A percentile compares a stretch with the other conserved stretches of the same genome.
These are phyloP conservation scores for Penicillium sclerotigenum DNA, from an alignment of 2,329 filamentous ascomycete species.

Conservation along the genomic window DNA sequence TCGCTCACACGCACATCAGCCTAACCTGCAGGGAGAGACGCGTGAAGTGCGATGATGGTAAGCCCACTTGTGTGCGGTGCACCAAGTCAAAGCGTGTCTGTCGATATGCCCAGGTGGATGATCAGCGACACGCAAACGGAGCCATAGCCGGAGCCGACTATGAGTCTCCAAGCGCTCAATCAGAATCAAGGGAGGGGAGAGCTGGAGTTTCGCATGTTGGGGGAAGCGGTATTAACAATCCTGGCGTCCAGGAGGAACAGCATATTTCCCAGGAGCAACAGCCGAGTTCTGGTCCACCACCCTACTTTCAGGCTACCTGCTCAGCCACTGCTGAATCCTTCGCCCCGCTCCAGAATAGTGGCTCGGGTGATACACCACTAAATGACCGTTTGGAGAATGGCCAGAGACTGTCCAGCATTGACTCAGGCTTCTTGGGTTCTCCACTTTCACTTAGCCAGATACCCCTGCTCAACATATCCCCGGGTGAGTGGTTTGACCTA, in stretches of 20 bases:
- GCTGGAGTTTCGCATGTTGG: not conserved
- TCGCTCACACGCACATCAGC: constrained; percentile 8
- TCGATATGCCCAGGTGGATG: constrained; percentile 9
- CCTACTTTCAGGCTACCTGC: not conserved
- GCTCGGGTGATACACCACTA: not conserved
- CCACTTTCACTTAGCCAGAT: constrained; percentile 7
- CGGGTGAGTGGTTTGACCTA: constrained; percentile 24
- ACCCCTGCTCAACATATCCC: constrained; percentile 6
- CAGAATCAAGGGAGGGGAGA: not conserved
- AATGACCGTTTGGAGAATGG: not conserved
- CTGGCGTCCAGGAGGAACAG: not conserved
- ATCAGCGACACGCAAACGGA: not conserved
- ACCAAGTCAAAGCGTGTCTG: constrained; percentile 10
- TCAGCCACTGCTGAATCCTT: not conserved
- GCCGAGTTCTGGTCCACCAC: not conserved
- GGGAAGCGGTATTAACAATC: not conserved
- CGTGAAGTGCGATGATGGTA: constrained; percentile 18
- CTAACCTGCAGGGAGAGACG: constrained; percentile 20
- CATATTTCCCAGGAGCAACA: not conserved
- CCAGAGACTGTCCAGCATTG: constrained; percentile 1
- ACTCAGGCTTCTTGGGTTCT: constrained; percentile 1
- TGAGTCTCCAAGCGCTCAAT: not conserved
- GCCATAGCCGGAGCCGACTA: not conserved
- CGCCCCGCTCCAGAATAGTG: not conserved
- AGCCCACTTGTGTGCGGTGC: constrained; percentile 14